Conservation (phyloP, 1,284 basidiomycete genomes). For the Rhodofomes roseus region DNA sequence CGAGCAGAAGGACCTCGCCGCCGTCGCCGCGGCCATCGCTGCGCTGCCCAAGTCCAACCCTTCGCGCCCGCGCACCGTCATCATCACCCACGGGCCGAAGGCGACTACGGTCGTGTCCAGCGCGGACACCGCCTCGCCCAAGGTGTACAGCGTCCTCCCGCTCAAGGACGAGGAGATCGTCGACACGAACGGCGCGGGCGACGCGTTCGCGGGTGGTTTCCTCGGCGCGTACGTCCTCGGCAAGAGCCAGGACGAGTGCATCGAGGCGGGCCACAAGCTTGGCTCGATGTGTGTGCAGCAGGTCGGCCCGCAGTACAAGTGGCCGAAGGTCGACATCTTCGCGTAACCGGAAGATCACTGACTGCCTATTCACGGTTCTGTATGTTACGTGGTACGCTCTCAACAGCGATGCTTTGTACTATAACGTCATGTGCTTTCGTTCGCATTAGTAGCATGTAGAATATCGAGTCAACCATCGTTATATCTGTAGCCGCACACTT, state of each 20-base stretch:
- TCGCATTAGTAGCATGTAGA: slow-evolving; percentile 23
- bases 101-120: slow-evolving; percentile 79
- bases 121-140: slow-evolving; percentile 48
- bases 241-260: slow-evolving; percentile 75
- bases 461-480: slow-evolving; percentile 26
- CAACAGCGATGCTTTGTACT: slow-evolving; percentile 35
- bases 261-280: slow-evolving; percentile 88
- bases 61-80: slow-evolving; percentile 74
- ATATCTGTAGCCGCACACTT: slow-evolving; percentile 20
- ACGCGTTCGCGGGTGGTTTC: slow-evolving; percentile 98
- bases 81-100: slow-evolving; percentile 90
- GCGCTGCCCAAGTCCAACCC: slow-evolving; percentile 66
- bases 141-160: slow-evolving; percentile 60
- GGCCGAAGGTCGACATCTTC: slow-evolving; percentile 72
- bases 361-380: slow-evolving; percentile 1
- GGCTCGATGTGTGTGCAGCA: slow-evolving; percentile 87
- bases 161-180: slow-evolving; percentile 76
- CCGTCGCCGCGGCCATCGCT: slow-evolving; percentile 75
- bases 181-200: slow-evolving; percentile 99
- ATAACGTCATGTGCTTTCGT: slow-evolving; percentile 16
- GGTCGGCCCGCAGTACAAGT: slow-evolving; percentile 77
- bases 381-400: slow-evolving; percentile 30
- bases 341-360: slow-evolving; percentile 25
- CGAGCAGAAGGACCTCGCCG: slow-evolving; percentile 58
- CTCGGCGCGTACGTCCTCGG: slow-evolving; percentile 83